phyloP scores from a whole-genome alignment of 2,329 filamentous ascomycete genomes.

The Dryadomyces sulphureus region DNA sequence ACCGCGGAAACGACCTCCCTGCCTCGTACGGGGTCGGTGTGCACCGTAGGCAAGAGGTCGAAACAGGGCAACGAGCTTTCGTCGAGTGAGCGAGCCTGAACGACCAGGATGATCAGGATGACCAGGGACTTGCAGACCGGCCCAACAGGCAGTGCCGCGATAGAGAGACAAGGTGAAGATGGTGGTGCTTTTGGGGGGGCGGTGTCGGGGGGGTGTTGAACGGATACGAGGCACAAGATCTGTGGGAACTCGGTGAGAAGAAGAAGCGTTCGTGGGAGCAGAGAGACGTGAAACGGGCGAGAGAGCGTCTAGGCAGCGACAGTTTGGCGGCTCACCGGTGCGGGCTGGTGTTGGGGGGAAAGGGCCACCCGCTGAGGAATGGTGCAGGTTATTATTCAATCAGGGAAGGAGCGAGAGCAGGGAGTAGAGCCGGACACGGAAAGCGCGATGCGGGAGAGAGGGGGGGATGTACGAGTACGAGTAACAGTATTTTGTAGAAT shows the following conservation, averaged over 20 bases:
- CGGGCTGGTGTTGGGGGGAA: conserved; percentile 1
- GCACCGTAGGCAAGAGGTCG: no score
- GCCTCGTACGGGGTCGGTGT: no score
- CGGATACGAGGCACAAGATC: not conserved
- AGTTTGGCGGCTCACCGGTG: conserved; percentile 5
- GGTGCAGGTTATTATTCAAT: not conserved
- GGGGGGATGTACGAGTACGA: not conserved
- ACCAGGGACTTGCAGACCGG: not conserved
- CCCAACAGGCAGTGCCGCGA: not conserved
- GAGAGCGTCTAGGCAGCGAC: not conserved
- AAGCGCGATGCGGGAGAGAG: not conserved
- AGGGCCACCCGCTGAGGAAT: conserved; percentile 6
- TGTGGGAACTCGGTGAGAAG: conserved; percentile 4
- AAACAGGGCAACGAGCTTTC: no score
- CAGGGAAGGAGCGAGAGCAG: not conserved
- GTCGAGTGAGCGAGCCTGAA: no score
- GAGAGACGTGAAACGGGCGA: not conserved
- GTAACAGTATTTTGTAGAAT: not conserved
- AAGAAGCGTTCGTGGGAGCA: not conserved
- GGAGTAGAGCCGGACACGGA: conserved; percentile 4
- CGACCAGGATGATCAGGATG: no score
- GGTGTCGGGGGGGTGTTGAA: not conserved
- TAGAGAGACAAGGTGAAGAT: not conserved
- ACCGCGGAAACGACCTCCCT: not conserved
- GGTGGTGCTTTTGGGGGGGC: not conserved